Base-by-base conservation (phyloP, 2,329 filamentous ascomycete genomes). In the Fusarium clavum region DNA sequence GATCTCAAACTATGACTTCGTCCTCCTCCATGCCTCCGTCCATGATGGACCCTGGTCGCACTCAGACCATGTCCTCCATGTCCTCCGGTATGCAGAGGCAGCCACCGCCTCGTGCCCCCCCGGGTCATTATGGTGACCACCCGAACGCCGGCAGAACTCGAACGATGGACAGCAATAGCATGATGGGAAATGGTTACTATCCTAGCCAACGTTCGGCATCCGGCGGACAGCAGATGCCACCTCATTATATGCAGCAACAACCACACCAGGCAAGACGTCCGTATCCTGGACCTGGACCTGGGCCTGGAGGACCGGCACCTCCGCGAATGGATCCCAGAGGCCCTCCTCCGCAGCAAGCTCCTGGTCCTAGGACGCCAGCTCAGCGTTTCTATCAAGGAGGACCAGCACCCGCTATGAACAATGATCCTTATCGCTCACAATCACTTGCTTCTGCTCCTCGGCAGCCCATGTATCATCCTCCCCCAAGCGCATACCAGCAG, bases 1-100 rank as follows among this genome's bases (percentile, higher is more conserved):
- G 96, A 79, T 97, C 94, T 61, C 94, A 98, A 78, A 98, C 95
- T 27, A 98, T 98, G 94, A 96, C 91, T 70, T 94, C 92, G 59
- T 94, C 92, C 57, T 91, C 94, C 70, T 87, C 91, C 44, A 77
- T 82, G 63, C 88, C 88, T 59, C 82, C 84, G 51, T 80, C 83
- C 75, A 83, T 84, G 79, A 82, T 82, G 75, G 76, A 84, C 57
- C 82, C 83, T 54, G 92, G 92, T 73, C 89, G 94, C 74, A 93
- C 94, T 49, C 91, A 93, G 72, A 97, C 94, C 64, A 92, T 93
- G 90, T 88, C 87, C 45, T 90, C 89, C 27, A 78, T 74, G 66
- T 78, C 79, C 56, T 82, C 81, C 49, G 77, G 75, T 64, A 90
- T 91, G 86, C 88, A 88, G 71, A 86, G 90, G 66, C 87, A 86